These are phyloP conservation scores for Solanum virginianum DNA, from an alignment of 257 asterid genomes.

Conservation along the genomic window DNA sequence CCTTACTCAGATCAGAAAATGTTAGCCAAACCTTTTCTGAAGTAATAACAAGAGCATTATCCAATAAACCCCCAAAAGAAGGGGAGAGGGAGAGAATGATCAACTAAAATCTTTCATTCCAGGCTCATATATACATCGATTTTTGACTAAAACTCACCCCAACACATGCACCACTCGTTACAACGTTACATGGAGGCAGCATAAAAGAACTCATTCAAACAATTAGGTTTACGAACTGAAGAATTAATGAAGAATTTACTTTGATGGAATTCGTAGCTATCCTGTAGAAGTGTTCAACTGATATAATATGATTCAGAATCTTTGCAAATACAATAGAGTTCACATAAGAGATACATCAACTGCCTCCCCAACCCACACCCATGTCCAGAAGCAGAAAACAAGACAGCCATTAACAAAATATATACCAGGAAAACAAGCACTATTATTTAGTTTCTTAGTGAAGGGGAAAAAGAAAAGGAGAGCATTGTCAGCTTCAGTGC, in stretches of 20 bases:
- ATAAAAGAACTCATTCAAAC: not conserved
- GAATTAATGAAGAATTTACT: not conserved
- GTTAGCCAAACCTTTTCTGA: not conserved
- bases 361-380: not conserved
- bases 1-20: not conserved
- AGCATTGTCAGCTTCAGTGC: not conserved
- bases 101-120: not conserved
- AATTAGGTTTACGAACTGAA: not conserved
- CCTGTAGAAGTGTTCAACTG: not conserved
- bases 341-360: not conserved
- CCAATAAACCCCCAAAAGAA: not conserved
- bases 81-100: not conserved
- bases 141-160: not conserved
- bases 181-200: not conserved
- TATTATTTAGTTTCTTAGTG: not conserved
- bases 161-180: not conserved
- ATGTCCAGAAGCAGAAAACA: not conserved
- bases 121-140: not conserved
- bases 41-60: not conserved
- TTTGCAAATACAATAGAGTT: not conserved
- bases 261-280: not conserved
- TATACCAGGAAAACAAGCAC: not conserved
- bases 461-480: not conserved
- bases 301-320: not conserved
- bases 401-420: not conserved